Evolutionary conservation across 192 early-diverging fungal genomes (phyloP).

Genomic region (Chytriomyces sp.): DNA sequence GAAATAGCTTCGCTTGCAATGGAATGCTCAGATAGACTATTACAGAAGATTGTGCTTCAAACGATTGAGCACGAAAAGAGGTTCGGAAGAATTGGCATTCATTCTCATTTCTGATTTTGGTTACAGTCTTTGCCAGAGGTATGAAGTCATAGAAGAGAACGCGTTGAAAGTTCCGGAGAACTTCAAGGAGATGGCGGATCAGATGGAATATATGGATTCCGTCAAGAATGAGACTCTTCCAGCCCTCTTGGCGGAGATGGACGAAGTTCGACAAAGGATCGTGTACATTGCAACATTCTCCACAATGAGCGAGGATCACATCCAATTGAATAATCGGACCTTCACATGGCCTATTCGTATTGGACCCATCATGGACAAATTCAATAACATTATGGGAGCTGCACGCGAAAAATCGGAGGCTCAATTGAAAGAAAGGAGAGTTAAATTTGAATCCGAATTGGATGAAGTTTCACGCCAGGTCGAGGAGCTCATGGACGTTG

Average conservation of each 20-base stretch:
- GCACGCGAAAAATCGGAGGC: constrained; percentile 60
- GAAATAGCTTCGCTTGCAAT: constrained; percentile 43
- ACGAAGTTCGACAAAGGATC: constrained; percentile 53
- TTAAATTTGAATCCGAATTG: constrained; percentile 58
- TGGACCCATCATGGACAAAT: constrained; percentile 50
- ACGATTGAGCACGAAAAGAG: constrained; percentile 53
- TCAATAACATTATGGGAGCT: constrained; percentile 58
- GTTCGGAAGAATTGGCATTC: constrained; percentile 25
- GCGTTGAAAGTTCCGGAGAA: constrained; percentile 58
- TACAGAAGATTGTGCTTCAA: constrained; percentile 52
- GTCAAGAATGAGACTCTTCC: constrained; percentile 52
- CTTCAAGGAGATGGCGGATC: constrained; percentile 70
- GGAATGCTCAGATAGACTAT: constrained; percentile 46
- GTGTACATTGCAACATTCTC: constrained; percentile 62
- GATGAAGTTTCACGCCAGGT: constrained; percentile 61
- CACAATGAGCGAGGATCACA: constrained; percentile 56
- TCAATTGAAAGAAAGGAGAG: constrained; percentile 53
- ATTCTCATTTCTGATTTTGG: constrained; percentile 9
- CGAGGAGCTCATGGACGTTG: constrained; percentile 63
- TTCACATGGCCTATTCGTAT: constrained; percentile 67
- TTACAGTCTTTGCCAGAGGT: constrained; percentile 55
- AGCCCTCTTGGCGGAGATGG: constrained; percentile 49
- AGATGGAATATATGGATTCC: constrained; percentile 60
- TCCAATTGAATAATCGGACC: constrained; percentile 59
- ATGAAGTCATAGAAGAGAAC: constrained; percentile 52